Percentiles rank a stretch among this genome's conserved stretches.
These are phyloP conservation scores for Coprinopsis strossmayeri DNA, from an alignment of 768 basidiomycete species.

Conservation along the genomic window DNA sequence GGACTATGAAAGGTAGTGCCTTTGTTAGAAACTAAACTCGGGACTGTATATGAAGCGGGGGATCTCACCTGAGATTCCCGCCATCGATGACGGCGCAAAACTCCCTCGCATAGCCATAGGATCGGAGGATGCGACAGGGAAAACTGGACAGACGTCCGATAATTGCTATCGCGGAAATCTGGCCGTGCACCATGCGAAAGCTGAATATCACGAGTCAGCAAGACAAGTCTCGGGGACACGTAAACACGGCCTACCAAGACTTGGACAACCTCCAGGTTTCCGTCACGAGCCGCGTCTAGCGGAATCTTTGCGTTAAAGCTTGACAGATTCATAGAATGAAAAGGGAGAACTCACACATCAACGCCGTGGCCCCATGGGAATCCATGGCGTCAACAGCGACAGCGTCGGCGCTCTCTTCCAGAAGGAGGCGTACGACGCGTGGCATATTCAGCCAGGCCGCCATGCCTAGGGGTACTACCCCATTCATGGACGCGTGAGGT, in stretches of 20 bases:
- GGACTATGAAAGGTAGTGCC: constrained; percentile 27
- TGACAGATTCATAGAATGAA: constrained; percentile 12
- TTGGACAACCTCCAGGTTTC: constrained; percentile 59
- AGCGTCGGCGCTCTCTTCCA: constrained; percentile 53
- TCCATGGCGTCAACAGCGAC: constrained; percentile 74
- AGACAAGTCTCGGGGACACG: constrained; percentile 4
- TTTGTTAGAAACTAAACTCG: constrained; percentile 12
- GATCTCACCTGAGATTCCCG: constrained; percentile 50
- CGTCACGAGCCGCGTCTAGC: constrained; percentile 73
- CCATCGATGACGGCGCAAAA: constrained; percentile 55
- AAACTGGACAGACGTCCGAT: constrained; percentile 68
- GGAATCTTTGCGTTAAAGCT: constrained; percentile 16
- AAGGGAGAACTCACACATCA: constrained; percentile 64
- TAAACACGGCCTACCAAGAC: constrained; percentile 44
- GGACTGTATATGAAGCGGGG: constrained; percentile 2
- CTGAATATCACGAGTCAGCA: constrained; percentile 23
- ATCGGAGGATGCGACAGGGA: constrained; percentile 54
- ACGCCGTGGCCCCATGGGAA: constrained; percentile 65
- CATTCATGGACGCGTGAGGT: constrained; percentile 62
- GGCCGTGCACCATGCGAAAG: constrained; percentile 67
- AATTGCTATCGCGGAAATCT: constrained; percentile 65
- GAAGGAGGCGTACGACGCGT: constrained; percentile 52
- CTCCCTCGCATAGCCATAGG: constrained; percentile 65
- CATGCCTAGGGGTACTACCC: constrained; percentile 72
- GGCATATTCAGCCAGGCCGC: constrained; percentile 72